These are phyloP conservation scores for Exophiala spinifera DNA, from an alignment of 2,329 filamentous ascomycete species.

Conservation along the genomic window DNA sequence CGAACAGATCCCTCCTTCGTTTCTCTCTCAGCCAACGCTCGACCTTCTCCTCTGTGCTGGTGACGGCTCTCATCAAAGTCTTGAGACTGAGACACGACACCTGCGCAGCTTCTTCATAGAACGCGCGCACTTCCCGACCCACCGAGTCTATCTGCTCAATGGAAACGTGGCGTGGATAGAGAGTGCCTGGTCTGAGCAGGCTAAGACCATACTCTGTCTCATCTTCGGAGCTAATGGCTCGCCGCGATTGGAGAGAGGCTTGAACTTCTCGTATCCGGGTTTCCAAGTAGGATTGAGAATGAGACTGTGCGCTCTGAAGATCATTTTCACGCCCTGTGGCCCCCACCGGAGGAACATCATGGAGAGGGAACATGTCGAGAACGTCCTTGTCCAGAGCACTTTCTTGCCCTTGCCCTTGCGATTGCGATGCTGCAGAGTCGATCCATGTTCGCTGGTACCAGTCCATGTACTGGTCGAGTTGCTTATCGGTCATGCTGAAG, in stretches of 20 bases:
- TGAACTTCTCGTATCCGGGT: slow-evolving; percentile 36
- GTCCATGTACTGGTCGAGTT: slow-evolving; percentile 73
- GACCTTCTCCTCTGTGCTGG: slow-evolving; percentile 48
- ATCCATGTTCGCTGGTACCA: slow-evolving; percentile 71
- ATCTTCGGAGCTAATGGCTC: slow-evolving; percentile 30
- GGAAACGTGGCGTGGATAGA: slow-evolving; percentile 50
- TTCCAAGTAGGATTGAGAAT: slow-evolving; percentile 21
- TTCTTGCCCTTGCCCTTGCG: slow-evolving; percentile 39
- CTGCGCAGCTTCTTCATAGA: slow-evolving; percentile 53
- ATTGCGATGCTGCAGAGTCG: slow-evolving; percentile 37
- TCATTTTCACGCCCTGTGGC: slow-evolving; percentile 9
- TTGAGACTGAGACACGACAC: slow-evolving; percentile 50
- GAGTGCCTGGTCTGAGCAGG: slow-evolving; percentile 47
- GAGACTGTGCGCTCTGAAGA: slow-evolving; percentile 16
- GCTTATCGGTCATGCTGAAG: slow-evolving; percentile 56
- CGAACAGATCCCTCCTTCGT: slow-evolving; percentile 32
- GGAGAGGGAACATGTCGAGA: slow-evolving; percentile 33
- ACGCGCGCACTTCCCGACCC: slow-evolving; percentile 41
- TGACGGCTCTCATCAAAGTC: slow-evolving; percentile 51
- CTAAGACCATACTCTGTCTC: slow-evolving; percentile 33
- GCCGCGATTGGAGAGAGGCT: slow-evolving; percentile 43
- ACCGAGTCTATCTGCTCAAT: slow-evolving; percentile 42
- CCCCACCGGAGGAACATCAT: slow-evolving; percentile 1
- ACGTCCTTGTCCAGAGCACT: slow-evolving; percentile 24
- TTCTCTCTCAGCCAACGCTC: slow-evolving; percentile 38